phyloP scores from a whole-genome alignment of 2,329 filamentous ascomycete species.

The Teratosphaeria gauchensis region DNA sequence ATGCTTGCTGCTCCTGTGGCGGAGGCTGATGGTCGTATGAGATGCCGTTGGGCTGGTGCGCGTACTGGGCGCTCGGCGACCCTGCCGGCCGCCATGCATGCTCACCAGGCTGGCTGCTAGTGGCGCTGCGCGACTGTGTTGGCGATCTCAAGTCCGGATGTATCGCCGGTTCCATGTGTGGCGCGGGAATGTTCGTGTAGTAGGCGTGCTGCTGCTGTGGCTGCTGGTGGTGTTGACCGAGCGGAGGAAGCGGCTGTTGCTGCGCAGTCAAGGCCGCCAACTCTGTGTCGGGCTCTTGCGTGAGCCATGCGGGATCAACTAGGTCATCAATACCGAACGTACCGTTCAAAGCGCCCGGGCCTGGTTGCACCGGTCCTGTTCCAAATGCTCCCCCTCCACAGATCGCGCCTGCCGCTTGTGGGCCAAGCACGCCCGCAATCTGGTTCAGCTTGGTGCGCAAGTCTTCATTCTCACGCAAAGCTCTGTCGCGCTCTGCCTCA shows the following conservation, averaged over 20 bases:
- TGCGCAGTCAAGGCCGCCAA: conserved; percentile 38
- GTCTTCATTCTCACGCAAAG: conserved; percentile 71
- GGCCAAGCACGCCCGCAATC: conserved; percentile 20
- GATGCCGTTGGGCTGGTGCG: conserved; percentile 1
- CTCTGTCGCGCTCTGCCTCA: conserved; percentile 56
- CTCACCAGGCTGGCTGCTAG: conserved; percentile 2
- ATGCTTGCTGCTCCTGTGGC: conserved; percentile 5
- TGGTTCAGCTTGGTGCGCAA: conserved; percentile 54
- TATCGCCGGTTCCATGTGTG: conserved; percentile 14
- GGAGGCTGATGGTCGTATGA: conserved; percentile 8
- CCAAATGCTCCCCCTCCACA: neutral
- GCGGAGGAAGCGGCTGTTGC: conserved; percentile 32
- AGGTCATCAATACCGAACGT: conserved; percentile 16
- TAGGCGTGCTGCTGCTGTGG: conserved; percentile 3
- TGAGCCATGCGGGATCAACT: conserved; percentile 20
- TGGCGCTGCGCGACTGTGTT: neutral
- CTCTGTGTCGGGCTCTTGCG: conserved; percentile 26
- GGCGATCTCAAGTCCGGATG: conserved; percentile 25
- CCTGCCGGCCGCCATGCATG: neutral
- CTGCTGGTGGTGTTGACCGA: conserved; percentile 9
- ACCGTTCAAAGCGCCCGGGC: conserved; percentile 19
- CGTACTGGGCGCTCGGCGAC: conserved; percentile 3
- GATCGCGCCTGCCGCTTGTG: conserved; percentile 1
- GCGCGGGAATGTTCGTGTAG: neutral
- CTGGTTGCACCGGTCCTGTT: neutral